Percentiles rank a stretch among this genome's conserved stretches.
Conservation (phyloP, 441 rosid genomes). For the Mallotus repandus region DNA sequence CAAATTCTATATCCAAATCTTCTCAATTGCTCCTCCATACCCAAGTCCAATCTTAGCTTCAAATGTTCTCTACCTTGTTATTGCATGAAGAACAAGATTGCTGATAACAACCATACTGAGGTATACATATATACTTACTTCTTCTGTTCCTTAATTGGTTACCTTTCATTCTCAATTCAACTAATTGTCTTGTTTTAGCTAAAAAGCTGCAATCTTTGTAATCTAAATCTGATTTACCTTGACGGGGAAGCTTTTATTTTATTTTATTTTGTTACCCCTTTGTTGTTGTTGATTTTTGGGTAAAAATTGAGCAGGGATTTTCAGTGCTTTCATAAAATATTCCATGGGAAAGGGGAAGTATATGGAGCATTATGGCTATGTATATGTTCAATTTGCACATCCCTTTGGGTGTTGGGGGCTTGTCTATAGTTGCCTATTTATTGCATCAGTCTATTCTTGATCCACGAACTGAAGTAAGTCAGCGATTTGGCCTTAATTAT, state of each 20-base stretch:
- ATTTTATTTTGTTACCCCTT: not conserved
- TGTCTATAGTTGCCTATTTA: conserved; percentile 57
- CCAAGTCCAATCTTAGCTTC: conserved; percentile 23
- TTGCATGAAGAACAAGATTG: conserved; percentile 32
- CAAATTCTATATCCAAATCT: conserved; percentile 3
- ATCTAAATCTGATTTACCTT: not conserved
- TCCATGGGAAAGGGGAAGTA: conserved; percentile 61
- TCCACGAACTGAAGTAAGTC: conserved; percentile 63
- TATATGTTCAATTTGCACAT: conserved; percentile 80
- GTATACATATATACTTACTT: conserved; percentile 18
- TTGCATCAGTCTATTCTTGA: conserved; percentile 56
- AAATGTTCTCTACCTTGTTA: conserved; percentile 30
- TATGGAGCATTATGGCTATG: conserved; percentile 69
- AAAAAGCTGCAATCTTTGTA: not conserved
- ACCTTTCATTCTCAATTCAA: not conserved
- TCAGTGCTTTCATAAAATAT: conserved; percentile 49
- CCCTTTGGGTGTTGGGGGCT: conserved; percentile 82
- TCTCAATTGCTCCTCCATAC: conserved; percentile 1
- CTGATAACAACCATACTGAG: conserved; percentile 27
- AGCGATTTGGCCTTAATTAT: not conserved
- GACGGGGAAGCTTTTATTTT: not conserved
- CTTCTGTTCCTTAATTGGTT: too few species aligned
- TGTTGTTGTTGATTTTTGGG: not conserved
- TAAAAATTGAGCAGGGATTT: conserved; percentile 37
- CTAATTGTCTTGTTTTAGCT: not conserved